A percentile compares a stretch with the other conserved stretches of the same genome.
Evolutionary conservation across 2,329 filamentous ascomycete genomes (phyloP).

Genomic region (Cladosporium sp.): DNA sequence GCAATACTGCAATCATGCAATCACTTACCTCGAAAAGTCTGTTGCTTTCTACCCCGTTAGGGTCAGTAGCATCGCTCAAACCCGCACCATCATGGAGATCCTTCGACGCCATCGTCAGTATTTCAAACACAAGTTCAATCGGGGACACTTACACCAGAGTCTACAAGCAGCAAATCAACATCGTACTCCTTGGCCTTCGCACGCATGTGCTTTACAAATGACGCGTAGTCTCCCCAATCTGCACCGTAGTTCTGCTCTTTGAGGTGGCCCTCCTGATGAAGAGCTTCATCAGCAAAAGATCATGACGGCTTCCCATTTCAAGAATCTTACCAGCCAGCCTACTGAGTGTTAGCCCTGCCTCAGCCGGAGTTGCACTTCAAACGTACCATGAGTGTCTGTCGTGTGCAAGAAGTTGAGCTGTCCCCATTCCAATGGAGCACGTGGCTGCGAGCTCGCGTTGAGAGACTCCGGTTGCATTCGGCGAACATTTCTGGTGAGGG

Average conservation of each 20-base stretch:
- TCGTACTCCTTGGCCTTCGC: constrained; percentile 52
- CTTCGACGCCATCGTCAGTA: constrained; percentile 23
- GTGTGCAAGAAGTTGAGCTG: constrained; percentile 65
- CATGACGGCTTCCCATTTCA: constrained; percentile 22
- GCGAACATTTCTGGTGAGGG: constrained; percentile 38
- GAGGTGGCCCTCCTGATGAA: constrained; percentile 33
- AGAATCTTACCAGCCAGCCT: constrained; percentile 40
- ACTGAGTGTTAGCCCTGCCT: neutral
- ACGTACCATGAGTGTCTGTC: constrained; percentile 56
- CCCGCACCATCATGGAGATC: constrained; percentile 65
- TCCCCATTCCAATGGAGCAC: constrained; percentile 52
- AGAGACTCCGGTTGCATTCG: constrained; percentile 44
- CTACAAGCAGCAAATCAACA: constrained; percentile 58
- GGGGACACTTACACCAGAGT: constrained; percentile 52
- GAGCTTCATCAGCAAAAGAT: neutral
- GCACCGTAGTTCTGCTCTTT: constrained; percentile 62
- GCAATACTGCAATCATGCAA: too few relatives aligned
- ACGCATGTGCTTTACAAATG: constrained; percentile 58
- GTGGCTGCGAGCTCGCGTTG: constrained; percentile 35
- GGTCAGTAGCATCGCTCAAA: constrained; percentile 56
- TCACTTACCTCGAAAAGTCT: constrained; percentile 42
- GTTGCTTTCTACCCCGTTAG: constrained; percentile 54
- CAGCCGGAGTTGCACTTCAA: neutral
- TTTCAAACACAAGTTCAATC: too few relatives aligned
- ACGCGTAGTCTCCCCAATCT: constrained; percentile 63